Base-by-base conservation (phyloP, 345 rosid species). In the Chamaenerion angustifolium region DNA sequence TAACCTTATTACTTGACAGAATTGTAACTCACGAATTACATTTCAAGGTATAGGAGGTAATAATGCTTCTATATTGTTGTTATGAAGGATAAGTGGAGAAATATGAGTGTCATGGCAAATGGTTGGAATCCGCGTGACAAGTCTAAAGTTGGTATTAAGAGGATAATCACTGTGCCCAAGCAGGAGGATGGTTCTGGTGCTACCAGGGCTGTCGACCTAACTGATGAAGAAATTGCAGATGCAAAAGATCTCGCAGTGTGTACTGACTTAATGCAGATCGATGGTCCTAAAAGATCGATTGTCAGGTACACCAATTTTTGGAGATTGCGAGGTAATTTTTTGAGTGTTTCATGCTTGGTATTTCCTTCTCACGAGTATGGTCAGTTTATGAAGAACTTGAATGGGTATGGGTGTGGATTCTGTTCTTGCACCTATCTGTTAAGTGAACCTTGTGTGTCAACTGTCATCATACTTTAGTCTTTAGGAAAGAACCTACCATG, bases 51-150 rank as follows among this genome's bases (percentile, higher is more conserved):
- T 6, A 11, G 4, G 13, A 10, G 57, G 58, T 46, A 53, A 55
- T 63, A 45, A 40, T 46, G 43, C 35, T 61, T 49, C 8, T 53
- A 66, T 56, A 4, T 4, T 21, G 41, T 47, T 59, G n/a, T 48
- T 41, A 37, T 59, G 60, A 61, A 88, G 99, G 95, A 93, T 66
- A 93, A 93, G 63, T 93, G 99, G 99, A 82, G 99, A 71, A 88
- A 93, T 65, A 82, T 93, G 94, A 82, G 94, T 68, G 96, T 82
- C 57, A 82, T 88, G 88, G 83, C 85, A 12, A 85, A 77, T 79
- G 99, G 96, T 6, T 93, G 80, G 85, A 80, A 79, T 47, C 75
- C 99, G 12, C 79, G 94, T 14, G 94, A 88, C 19, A 88, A 79
- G 67, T 65, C 86, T 58, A 80, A 87, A 77, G 41, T 82, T 62